Base-by-base conservation (phyloP, 2,329 filamentous ascomycete genomes). In the Aspergillus ibericus region DNA sequence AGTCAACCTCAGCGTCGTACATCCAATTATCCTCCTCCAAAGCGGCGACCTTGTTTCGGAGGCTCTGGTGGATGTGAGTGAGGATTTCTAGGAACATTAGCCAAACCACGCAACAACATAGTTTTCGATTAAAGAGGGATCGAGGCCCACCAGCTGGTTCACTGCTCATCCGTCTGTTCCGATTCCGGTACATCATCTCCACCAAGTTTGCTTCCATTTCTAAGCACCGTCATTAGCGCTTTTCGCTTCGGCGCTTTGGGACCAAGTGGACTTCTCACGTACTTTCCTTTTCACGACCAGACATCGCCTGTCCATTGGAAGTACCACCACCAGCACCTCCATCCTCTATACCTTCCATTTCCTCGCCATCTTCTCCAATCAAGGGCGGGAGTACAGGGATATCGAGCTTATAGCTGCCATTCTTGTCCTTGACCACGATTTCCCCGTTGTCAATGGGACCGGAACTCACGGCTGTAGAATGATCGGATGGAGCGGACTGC, bases 11-110 rank as follows among this genome's bases (percentile, higher is more conserved):
- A 1, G 85, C 80, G 72, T 93, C 91, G 75, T 90, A 96, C 88
- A 96, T 96, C 92, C 92, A 96, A 68, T 88, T 90, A 69, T 96
- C 92, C 52, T 95, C 90, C 20, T 90, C 84, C 51, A 96, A 77
- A 13, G 88, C 86, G 15, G 85, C 83, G 2, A 92, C 88, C 71
- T 92, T 91, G 59, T 85, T 85, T 65, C 85, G 82, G 55, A 96
- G 78, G 72, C 88, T 92, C 34, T 86, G 83, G 63, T 85, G 84
- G 49, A 92, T 83, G 20, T 86, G 83, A 63, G 89, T 86, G 25
- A 92, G 79, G 3, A 93, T 81, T 73, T 92, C 90, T 87, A 44
- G 22, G 6, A 42, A 35, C 50, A 42, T 65, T 42, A 67, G 58
- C 29, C 18, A 18, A 48, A 47, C 25, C 61, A 22, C 20, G 35